A percentile compares a stretch with the other conserved stretches of the same genome.
Conservation (phyloP, 495 filamentous ascomycete genomes). For the Amphirosellinia nigrospora region DNA sequence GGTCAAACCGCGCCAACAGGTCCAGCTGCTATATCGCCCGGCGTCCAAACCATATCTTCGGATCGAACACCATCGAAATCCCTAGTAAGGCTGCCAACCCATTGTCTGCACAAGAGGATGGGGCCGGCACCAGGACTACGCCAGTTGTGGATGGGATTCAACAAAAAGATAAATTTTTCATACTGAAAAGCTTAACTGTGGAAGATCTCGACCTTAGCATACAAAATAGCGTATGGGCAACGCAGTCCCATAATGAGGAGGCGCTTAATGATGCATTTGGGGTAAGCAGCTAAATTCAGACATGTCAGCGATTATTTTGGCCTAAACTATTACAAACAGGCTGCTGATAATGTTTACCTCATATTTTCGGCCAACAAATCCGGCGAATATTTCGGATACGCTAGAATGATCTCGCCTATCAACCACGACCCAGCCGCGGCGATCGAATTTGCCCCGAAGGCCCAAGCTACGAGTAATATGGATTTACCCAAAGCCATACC, state of each 20-base stretch:
- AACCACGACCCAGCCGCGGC: conserved; percentile 72
- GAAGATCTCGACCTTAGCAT: conserved; percentile 94
- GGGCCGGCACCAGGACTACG: conserved; percentile 22
- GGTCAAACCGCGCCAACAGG: conserved; percentile 59
- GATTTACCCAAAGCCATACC: conserved; percentile 75
- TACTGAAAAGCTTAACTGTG: conserved; percentile 94
- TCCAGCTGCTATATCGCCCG: conserved; percentile 49
- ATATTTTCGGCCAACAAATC: conserved; percentile 99
- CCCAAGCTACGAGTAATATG: conserved; percentile 62
- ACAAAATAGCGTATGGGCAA: conserved; percentile 88
- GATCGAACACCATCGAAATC: conserved; percentile 32
- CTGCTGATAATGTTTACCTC: conserved; percentile 86
- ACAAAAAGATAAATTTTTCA: conserved; percentile 78
- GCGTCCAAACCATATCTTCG: conserved; percentile 32
- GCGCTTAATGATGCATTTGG: conserved; percentile 82
- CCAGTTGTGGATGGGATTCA: conserved; percentile 27
- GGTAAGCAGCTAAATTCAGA: conserved; percentile 56
- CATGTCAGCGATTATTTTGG: background rate
- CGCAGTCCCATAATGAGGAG: conserved; percentile 90
- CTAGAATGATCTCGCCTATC: conserved; percentile 88
- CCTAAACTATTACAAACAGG: conserved; percentile 52
- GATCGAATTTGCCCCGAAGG: conserved; percentile 67
- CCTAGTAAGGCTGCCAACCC: conserved; percentile 28
- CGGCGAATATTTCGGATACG: conserved; percentile 96
- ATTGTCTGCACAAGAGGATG: conserved; percentile 27